Evolutionary conservation across 225 moss, liverwort and hornwort species (phyloP), one percentile per base, ranked within the genome.

Genomic region (Pseudoscleropodium purum): DNA sequence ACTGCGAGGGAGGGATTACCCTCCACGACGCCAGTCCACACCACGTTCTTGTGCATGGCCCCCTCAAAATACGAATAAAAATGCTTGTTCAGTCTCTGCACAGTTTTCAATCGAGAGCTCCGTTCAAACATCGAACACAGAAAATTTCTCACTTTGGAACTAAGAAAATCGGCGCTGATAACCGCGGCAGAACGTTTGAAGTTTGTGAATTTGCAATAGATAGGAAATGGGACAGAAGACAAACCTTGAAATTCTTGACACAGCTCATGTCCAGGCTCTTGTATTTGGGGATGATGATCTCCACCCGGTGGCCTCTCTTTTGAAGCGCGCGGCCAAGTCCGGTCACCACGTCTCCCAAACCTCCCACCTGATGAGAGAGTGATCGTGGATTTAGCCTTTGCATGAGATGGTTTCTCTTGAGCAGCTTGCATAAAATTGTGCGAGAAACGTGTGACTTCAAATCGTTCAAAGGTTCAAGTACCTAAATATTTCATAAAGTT

Each of bases 211-310:
- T 81, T 59, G 84, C 23, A 69, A 83, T 77, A 83, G 51, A 39
- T 37, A 52, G 75, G n/a, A 51, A 29, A 62, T 33, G 26, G 31
- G 34, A 76, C 39, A 67, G 34, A 45, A 84, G 63, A 76, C 88
- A 73, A 75, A 97, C 96, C 97, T 94, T 95, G 89, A 97, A 91
- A 75, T 91, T 94, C 87, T 94, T 94, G 68, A 98, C 89, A 51
- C 94, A 63, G 82, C 85, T 92, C 78, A 92, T 75, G 87, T 98
- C 97, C 87, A 97, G 88, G 86, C 89, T 93, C 72, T 90, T 88
- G 83, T 98, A 98, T 86, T 97, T 98, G 9, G 97, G 98, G 88
- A 97, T 91, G 83, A 98, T 96, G 72, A 97, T 94, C 93, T 98
- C 98, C 87, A 98, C 95, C 41, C 96, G 90, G 90, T 96, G 97